phyloP scores from a whole-genome alignment of 805 yeast genomes.

The Candida ovalis region DNA sequence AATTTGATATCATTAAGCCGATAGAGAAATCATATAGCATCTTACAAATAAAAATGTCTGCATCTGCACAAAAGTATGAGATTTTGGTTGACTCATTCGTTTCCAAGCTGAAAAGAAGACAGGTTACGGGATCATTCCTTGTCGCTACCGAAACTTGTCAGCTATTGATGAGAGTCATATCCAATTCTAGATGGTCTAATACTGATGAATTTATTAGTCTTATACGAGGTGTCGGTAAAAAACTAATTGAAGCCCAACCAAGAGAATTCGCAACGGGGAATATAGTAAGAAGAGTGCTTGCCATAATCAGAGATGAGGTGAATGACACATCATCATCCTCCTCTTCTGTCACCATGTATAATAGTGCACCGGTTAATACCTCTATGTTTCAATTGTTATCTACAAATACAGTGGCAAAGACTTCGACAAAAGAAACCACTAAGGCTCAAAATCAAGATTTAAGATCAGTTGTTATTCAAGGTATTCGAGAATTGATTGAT shows the following conservation, averaged over 20 bases:
- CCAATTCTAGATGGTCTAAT: constrained; percentile 83
- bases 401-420: constrained; percentile 32
- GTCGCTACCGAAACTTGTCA: constrained; percentile 89
- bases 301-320: constrained; percentile 82
- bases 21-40: too few species aligned
- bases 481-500: constrained; percentile 86
- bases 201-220: constrained; percentile 68
- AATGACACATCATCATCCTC: constrained; percentile 37
- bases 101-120: constrained; percentile 72
- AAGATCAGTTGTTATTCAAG: constrained; percentile 84
- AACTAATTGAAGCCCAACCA: constrained; percentile 78
- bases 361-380: constrained; percentile 54
- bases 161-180: constrained; percentile 78
- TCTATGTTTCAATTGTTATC: constrained; percentile 85
- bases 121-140: constrained; percentile 71
- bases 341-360: constrained; percentile 14
- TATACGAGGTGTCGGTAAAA: constrained; percentile 69
- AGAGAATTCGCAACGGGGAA: constrained; percentile 87
- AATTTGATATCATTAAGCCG: too few species aligned
- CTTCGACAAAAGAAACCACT: constrained; percentile 23
- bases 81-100: constrained; percentile 31
- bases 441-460: constrained; percentile 56
- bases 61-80: constrained; percentile 25
- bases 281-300: constrained; percentile 83
- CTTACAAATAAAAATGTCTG: too few species aligned